phyloP scores from a whole-genome alignment of 139 green algal species.

The Klebsormidium nitens region DNA sequence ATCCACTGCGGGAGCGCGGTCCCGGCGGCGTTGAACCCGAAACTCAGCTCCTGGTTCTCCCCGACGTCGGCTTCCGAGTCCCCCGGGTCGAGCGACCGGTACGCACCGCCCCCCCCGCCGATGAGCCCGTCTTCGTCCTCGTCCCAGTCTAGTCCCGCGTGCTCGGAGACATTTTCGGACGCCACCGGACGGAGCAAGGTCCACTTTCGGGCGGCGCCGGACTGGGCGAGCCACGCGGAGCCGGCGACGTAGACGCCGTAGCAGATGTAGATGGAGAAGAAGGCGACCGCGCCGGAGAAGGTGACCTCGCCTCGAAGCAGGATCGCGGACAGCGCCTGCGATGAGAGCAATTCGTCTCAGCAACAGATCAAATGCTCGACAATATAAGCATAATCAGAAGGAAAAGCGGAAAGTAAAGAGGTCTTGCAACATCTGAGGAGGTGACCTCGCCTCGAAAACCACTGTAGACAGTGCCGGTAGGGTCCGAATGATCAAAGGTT shows the following conservation, averaged over 20 bases:
- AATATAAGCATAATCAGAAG: too few species aligned
- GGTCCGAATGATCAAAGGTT: too few species aligned
- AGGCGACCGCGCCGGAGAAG: constrained; percentile 15
- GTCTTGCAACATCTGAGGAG: too few species aligned
- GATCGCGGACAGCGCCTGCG: constrained; percentile 32
- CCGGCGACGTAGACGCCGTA: constrained; percentile 26
- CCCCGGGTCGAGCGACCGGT: too few species aligned
- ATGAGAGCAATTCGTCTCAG: too few species aligned
- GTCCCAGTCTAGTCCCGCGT: not conserved
- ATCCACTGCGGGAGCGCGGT: constrained; percentile 30
- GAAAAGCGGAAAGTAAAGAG: too few species aligned
- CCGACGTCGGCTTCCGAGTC: not conserved
- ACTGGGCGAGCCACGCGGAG: not conserved
- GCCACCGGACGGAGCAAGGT: not conserved
- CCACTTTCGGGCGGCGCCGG: not conserved
- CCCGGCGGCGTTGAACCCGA: not conserved
- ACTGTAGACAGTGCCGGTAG: too few species aligned
- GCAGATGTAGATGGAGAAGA: constrained; percentile 34
- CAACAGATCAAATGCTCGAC: too few species aligned
- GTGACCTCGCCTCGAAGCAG: constrained; percentile 15
- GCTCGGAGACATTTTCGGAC: not conserved
- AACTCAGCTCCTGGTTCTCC: not conserved
- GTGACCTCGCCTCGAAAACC: too few species aligned
- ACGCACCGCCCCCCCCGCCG: not conserved
- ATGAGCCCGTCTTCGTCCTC: not conserved